Percentiles rank a stretch among this genome's conserved stretches.
Evolutionary conservation across 2,329 filamentous ascomycete species (phyloP).

Genomic region (Ceratocystis variospora): DNA sequence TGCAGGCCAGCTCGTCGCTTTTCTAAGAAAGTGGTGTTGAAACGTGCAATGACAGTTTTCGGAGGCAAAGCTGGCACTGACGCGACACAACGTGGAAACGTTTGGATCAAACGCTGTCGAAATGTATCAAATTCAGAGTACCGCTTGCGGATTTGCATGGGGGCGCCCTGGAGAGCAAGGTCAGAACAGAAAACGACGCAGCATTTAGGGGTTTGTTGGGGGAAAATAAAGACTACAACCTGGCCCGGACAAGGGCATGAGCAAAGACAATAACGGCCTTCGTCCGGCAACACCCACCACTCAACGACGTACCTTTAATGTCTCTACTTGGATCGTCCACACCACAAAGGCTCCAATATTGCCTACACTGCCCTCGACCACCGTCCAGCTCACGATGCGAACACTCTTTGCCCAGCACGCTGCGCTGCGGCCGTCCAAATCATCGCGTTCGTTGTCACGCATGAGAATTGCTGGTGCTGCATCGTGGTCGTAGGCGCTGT

Average conservation of each 20-base stretch:
- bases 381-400: constrained; percentile 41
- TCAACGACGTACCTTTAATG: constrained; percentile 51
- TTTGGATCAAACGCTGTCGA: constrained; percentile 54
- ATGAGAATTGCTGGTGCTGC: constrained; percentile 42
- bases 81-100: constrained; percentile 70
- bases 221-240: background rate
- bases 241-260: background rate
- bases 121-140: constrained; percentile 93
- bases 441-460: constrained; percentile 46
- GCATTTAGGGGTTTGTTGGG: background rate
- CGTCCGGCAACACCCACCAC: background rate
- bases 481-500: constrained; percentile 1
- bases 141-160: constrained; percentile 52
- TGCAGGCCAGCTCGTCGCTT: constrained; percentile 66
- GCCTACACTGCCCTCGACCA: constrained; percentile 43
- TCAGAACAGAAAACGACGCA: too few relatives aligned
- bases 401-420: constrained; percentile 54
- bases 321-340: constrained; percentile 82
- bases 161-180: constrained; percentile 37
- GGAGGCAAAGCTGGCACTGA: constrained; percentile 84
- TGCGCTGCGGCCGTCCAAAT: constrained; percentile 37
- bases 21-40: constrained; percentile 74
- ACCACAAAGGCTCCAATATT: constrained; percentile 82
- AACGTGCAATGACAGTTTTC: constrained; percentile 81
- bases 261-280: background rate